phyloP scores from a whole-genome alignment of 2,329 filamentous ascomycete species.

The Tolypocladium tundrense region DNA sequence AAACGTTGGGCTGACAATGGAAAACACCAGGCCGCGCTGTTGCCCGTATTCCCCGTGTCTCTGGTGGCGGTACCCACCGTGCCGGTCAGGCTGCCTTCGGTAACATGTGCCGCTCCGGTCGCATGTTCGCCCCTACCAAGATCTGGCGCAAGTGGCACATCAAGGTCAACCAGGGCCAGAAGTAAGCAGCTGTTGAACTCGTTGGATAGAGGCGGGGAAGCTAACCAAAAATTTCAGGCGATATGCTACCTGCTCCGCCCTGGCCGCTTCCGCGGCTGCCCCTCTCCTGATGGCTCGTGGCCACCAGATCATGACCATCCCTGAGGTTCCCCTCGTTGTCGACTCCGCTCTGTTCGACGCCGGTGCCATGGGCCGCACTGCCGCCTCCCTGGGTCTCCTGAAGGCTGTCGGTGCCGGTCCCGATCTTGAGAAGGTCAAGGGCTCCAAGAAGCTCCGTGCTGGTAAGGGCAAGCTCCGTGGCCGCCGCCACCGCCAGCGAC shows the following conservation, averaged over 20 bases:
- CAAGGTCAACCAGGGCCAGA: constrained; percentile 99
- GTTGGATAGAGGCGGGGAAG: not conserved
- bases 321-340: constrained; percentile 95
- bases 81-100: constrained; percentile 99
- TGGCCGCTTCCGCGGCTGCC: constrained; percentile 91
- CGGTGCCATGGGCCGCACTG: constrained; percentile 76
- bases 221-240: constrained; percentile 47
- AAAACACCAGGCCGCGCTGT: constrained; percentile 77
- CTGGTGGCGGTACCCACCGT: constrained; percentile 99
- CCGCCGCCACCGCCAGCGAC: constrained; percentile 94
- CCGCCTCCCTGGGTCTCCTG: constrained; percentile 75
- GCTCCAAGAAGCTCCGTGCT: constrained; percentile 91
- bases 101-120: constrained; percentile 99
- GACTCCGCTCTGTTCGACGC: constrained; percentile 81
- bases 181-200: constrained; percentile 44
- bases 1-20: not conserved
- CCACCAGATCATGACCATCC: constrained; percentile 84
- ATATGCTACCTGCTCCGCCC: constrained; percentile 93
- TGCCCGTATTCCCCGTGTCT: constrained; percentile 99
- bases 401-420: constrained; percentile 82
- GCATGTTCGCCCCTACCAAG: constrained; percentile 99
- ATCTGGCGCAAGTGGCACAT: constrained; percentile 99
- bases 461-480: constrained; percentile 98
- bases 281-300: constrained; percentile 94
- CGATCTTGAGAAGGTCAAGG: constrained; percentile 92